Evolutionary conservation across 140 eudicot species (phyloP).

Genomic region (Senecio squalidus): DNA sequence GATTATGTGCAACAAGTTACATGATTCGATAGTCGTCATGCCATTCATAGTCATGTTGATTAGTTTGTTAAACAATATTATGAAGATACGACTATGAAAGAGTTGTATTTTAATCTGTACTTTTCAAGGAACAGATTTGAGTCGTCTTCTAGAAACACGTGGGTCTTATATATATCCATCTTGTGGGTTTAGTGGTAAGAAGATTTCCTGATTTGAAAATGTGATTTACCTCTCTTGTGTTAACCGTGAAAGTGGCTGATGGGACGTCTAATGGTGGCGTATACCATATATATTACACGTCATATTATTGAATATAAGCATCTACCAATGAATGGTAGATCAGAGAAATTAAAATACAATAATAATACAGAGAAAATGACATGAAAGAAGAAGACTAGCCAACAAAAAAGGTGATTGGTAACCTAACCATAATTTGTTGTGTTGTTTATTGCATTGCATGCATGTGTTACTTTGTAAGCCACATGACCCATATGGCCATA

Average conservation of each 20-base stretch:
- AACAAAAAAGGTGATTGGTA: conserved; percentile 21
- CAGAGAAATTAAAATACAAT: background rate
- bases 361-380: conserved; percentile 18
- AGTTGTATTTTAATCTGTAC: too few species aligned
- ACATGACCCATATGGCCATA: conserved; percentile 15
- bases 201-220: too few species aligned
- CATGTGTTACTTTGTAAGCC: conserved; percentile 13
- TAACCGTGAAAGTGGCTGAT: too few species aligned
- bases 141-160: too few species aligned
- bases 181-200: too few species aligned
- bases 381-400: conserved; percentile 25
- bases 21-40: too few species aligned
- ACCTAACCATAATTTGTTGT: conserved; percentile 19
- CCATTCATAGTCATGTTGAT: too few species aligned
- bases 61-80: too few species aligned
- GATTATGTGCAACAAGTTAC: background rate
- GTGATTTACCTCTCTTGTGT: too few species aligned
- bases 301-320: background rate
- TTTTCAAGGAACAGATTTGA: background rate
- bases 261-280: too few species aligned
- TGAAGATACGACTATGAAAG: background rate
- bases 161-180: too few species aligned
- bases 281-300: too few species aligned
- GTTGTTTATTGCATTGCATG: conserved; percentile 20
- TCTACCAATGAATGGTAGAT: conserved; percentile 18